These are phyloP conservation scores for Populus alba DNA, from an alignment of 345 rosid species.

Conservation along the genomic window DNA sequence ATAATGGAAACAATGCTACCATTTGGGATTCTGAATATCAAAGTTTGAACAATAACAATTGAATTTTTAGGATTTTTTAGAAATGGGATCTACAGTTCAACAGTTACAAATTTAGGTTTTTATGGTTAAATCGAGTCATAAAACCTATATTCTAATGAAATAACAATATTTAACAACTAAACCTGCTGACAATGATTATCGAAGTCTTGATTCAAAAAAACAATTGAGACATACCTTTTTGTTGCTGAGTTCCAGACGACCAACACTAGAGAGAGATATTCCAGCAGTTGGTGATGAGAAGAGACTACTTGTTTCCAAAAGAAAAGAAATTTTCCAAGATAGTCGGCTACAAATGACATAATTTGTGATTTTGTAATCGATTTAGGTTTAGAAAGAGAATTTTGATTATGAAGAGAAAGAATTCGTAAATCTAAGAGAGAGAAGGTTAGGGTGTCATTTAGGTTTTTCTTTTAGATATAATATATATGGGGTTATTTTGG, in stretches of 20 bases:
- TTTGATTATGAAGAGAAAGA: not conserved
- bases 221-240: too few species aligned
- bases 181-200: not conserved
- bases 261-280: not conserved
- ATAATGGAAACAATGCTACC: not conserved
- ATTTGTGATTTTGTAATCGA: not conserved
- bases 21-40: not conserved
- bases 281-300: not conserved
- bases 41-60: not conserved
- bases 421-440: not conserved
- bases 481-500: not conserved
- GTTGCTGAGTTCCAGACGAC: not conserved
- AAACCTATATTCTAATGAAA: not conserved
- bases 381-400: not conserved
- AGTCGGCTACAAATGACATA: not conserved
- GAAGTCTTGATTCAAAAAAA: too few species aligned
- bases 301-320: not conserved
- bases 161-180: not conserved
- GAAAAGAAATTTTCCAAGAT: not conserved
- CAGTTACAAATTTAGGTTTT: not conserved
- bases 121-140: not conserved
- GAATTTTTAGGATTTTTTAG: rapidly evolving
- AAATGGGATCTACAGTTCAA: not conserved
- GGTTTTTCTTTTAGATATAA: not conserved
- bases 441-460: not conserved